phyloP scores from a whole-genome alignment of 192 early-diverging fungal genomes.

The Dispira simplex region DNA sequence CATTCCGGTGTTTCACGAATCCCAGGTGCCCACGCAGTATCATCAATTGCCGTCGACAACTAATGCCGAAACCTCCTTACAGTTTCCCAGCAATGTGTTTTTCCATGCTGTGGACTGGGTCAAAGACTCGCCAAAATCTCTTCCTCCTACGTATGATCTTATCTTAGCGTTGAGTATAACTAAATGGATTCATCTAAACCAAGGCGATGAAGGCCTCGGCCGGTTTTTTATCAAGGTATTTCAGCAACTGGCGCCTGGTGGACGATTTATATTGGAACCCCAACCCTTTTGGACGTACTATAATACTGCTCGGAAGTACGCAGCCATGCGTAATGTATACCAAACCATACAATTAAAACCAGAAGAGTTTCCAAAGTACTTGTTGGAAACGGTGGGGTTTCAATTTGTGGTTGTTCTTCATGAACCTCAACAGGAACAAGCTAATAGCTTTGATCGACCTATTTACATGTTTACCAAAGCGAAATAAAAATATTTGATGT shows the following conservation, averaged over 20 bases:
- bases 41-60: conserved; percentile 13
- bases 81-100: conserved; percentile 4
- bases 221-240: conserved; percentile 51
- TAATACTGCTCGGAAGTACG: conserved; percentile 21
- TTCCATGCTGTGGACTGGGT: conserved; percentile 2
- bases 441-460: too few species aligned
- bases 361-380: conserved; percentile 23
- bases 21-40: background rate
- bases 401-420: background rate
- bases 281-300: conserved; percentile 39
- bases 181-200: conserved; percentile 73
- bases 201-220: conserved; percentile 50
- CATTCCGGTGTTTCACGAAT: conserved; percentile 16
- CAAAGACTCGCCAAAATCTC: background rate
- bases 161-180: conserved; percentile 29
- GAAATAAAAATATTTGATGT: too few species aligned
- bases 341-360: conserved; percentile 24
- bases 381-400: conserved; percentile 25
- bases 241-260: conserved; percentile 32
- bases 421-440: too few species aligned
- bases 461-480: too few species aligned
- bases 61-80: conserved; percentile 2
- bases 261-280: conserved; percentile 53
- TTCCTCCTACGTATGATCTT: conserved; percentile 6
- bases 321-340: conserved; percentile 20